Base-by-base conservation (phyloP, 139 green algal genomes). In the Picochlorum sp. region DNA sequence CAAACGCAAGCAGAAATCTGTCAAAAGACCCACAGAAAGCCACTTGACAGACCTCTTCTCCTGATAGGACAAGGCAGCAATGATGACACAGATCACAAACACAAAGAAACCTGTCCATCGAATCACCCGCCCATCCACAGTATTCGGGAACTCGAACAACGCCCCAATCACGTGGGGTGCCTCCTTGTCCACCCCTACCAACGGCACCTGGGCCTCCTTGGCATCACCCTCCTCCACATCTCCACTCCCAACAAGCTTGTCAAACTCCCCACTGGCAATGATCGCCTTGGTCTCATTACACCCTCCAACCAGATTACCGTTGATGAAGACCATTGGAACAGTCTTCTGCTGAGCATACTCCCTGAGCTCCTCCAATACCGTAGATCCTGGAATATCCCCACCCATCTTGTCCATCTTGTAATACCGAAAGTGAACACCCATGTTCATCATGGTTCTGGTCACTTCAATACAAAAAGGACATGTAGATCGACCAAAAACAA, bases 81-180 rank as follows among this genome's bases (percentile, higher is more conserved):
- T 21, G 37, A 77, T 47, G 44, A 80, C 38, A 28, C 55, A 71
- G 11, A 73, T 52, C 28, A 72, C 45, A 52, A 77, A 76, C 2
- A 60, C 54, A 63, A 69, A 65, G 31, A 77, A 31, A 37, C 38
- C 68, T 38, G 65, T 56, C 21, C 81, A 45, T 16, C 76, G 74
- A 11, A 72, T 67, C 3, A 75, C 54, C 1, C 68, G 49, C 57
- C 59, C 62, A 60, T 81, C 74, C 18, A 78, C 45, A 10, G 55
- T 73, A 63, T 82, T 68, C 2, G 76, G 76, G 38, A 82, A 82
- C 45, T 70, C 50, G 31, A 82, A 70, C 2, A 82, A 57, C 28
- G 68, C 26, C 45, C 73, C 67, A 37, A 63, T 68, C 18, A 71
- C 45, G 8, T 37, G n/a, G 3, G 62, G 37, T 4, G 69, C 41